Base-by-base conservation (phyloP, 23 red algal genomes). In the Gracilaria domingensis region DNA sequence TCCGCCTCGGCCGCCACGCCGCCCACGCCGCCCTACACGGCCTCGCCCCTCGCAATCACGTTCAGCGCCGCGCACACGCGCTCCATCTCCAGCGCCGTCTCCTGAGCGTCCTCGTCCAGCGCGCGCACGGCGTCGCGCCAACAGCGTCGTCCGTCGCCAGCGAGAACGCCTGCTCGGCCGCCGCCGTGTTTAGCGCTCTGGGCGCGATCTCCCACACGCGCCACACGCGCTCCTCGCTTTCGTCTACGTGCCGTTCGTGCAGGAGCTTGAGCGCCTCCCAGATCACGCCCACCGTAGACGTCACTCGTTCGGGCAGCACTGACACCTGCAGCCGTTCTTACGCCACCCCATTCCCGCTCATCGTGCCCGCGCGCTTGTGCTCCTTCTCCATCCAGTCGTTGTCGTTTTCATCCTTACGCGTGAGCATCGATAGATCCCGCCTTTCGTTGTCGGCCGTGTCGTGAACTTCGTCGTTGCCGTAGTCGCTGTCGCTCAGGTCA, bases 201-300 rank as follows among this genome's bases (percentile, higher is more conserved):
- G 84, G 84, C 66, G 47, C 84, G 0, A 60, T 60, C 14, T 6
- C 38, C 28, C 39, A 37, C 12, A 77, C 70, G 42, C 72, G 1
- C 50, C 79, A 35, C 53, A 23, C 30, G 34, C 79, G 39, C 51
- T 26, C 49, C 32, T 25, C 67, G 30, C 50, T 69, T 7, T 78
- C 66, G 16, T 88, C 45, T 34, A 42, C 36, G 65, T 88, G 84
- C 24, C 84, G 65, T 48, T 40, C 34, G 71, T 88, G 84, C 54
- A 88, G 84, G 54, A 78, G 84, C 12, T 78, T 16, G 23, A 88
- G 71, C 18, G 84, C 84, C 55, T 25, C 16, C 30, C 54, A 51
- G 48, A 88, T 88, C 26, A 78, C 84, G 29, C 32, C 32, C 53
- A 88, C 70, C 84, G 66, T 88, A 2, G 24, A 29, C 47, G 42